phyloP scores from a whole-genome alignment of 2,329 filamentous ascomycete species.

The Arachnomyces sp. region DNA sequence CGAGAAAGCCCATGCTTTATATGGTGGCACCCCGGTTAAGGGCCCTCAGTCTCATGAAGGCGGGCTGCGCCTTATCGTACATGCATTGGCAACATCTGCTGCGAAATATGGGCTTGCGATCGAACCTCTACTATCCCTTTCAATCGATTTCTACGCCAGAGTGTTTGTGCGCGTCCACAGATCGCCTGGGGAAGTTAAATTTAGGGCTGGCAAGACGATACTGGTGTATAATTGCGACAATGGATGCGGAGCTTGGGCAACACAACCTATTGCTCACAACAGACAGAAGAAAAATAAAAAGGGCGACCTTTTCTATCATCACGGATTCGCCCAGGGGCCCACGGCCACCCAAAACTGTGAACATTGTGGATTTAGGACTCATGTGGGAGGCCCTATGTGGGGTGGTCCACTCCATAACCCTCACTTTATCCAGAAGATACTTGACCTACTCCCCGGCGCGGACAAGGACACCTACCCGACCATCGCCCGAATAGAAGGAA shows the following conservation, averaged over 20 bases:
- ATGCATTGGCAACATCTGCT: conserved; percentile 70
- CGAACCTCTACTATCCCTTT: conserved; percentile 83
- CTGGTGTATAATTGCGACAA: conserved; percentile 80
- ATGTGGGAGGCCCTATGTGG: conserved; percentile 91
- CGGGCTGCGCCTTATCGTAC: conserved; percentile 75
- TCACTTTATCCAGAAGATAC: conserved; percentile 69
- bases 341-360: conserved; percentile 58
- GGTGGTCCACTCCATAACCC: conserved; percentile 78
- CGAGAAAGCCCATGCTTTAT: conserved; percentile 89
- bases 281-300: conserved; percentile 61
- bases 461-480: conserved; percentile 70
- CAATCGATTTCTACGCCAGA: conserved; percentile 90
- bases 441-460: conserved; percentile 60
- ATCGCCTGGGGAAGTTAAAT: conserved; percentile 80
- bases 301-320: conserved; percentile 65
- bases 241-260: conserved; percentile 87
- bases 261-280: conserved; percentile 67
- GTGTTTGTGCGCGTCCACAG: conserved; percentile 77
- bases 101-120: conserved; percentile 80
- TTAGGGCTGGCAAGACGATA: conserved; percentile 86
- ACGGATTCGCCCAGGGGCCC: conserved; percentile 64
- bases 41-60: conserved; percentile 81
- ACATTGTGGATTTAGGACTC: conserved; percentile 80
- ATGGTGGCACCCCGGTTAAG: conserved; percentile 81
- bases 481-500: conserved; percentile 72